A percentile compares a stretch with the other conserved stretches of the same genome.
These are phyloP conservation scores for Acrocalymma vagum DNA, from an alignment of 2,329 filamentous ascomycete species.

Conservation along the genomic window DNA sequence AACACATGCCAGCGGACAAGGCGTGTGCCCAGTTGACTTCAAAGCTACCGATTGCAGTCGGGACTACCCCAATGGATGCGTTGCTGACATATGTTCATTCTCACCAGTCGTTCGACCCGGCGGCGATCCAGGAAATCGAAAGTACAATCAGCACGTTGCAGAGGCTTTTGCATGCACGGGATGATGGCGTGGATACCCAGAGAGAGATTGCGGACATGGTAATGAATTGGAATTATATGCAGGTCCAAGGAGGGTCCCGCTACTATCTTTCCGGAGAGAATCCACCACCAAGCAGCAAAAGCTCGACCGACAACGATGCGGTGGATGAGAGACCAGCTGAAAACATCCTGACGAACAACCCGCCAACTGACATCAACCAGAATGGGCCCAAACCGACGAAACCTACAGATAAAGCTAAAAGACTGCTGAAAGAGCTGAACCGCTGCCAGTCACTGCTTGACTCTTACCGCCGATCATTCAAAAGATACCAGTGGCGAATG, in stretches of 20 bases:
- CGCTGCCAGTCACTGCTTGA: conserved; percentile 7
- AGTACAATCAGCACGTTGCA: background rate
- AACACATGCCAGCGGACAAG: too few relatives aligned
- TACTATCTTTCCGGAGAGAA: too few relatives aligned
- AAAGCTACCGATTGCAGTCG: background rate
- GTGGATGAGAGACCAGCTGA: too few relatives aligned
- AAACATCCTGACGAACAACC: too few relatives aligned
- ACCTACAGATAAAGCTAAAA: too few relatives aligned
- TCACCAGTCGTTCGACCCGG: too few relatives aligned
- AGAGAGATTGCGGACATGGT: background rate
- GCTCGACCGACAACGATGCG: too few relatives aligned
- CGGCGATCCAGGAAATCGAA: too few relatives aligned
- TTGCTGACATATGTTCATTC: background rate
- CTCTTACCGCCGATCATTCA: conserved; percentile 12
- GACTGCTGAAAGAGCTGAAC: background rate
- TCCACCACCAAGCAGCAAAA: too few relatives aligned
- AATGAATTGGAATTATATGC: background rate
- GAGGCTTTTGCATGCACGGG: background rate
- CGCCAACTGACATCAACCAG: too few relatives aligned
- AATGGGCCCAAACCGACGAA: too few relatives aligned
- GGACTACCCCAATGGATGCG: conserved; percentile 1
- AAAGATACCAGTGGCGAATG: conserved; percentile 49
- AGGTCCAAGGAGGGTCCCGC: background rate
- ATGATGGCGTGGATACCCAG: background rate
- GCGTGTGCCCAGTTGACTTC: too few relatives aligned